Evolutionary conservation across 345 rosid species (phyloP), one percentile per base, ranked within the genome.

Genomic region (Euphorbia tirucalli): DNA sequence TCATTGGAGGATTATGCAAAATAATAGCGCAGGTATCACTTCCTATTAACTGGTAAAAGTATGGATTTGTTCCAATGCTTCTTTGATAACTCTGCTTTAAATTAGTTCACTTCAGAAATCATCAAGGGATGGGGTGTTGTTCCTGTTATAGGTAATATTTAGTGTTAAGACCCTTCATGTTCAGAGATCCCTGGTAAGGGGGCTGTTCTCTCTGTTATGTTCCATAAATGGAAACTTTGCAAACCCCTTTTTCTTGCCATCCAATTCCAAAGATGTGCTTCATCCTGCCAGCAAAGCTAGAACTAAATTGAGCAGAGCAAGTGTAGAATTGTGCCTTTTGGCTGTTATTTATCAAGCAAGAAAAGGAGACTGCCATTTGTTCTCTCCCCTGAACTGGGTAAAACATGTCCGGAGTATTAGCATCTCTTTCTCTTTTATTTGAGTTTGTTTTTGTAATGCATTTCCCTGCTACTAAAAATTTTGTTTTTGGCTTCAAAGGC

Each of bases 401-500:
- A 85, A 84, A 72, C 50, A 77, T 56, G 56, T 83, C 16, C 84
- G 93, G 94, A 90, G 96, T 90, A 83, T 55, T 82, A 75, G 83
- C 81, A 74, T 81, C 83, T 81, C 81, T 83, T 69, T 84, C 85
- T 85, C 81, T 87, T 46, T 72, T 78, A 75, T 77, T 85, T 77
- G 77, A 79, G 75, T 82, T 69, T 80, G 31, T 35, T 32, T 75
- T 77, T 71, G 78, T 78, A 69, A 71, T 82, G 72, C 79, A 73
- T 74, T 87, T 81, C 71, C 71, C 52, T 83, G 83, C 86, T 88
- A 83, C 86, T 88, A 66, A 85, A 85, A 77, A 55, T 68, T 72
- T 83, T 80, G 79, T 76, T 83, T 81, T 76, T 89, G 93, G 90
- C 83, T 81, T 80, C 75, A 76, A 85, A 82, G 93, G 96, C 89